phyloP scores from a whole-genome alignment of 345 rosid species.

The Salix caprea region DNA sequence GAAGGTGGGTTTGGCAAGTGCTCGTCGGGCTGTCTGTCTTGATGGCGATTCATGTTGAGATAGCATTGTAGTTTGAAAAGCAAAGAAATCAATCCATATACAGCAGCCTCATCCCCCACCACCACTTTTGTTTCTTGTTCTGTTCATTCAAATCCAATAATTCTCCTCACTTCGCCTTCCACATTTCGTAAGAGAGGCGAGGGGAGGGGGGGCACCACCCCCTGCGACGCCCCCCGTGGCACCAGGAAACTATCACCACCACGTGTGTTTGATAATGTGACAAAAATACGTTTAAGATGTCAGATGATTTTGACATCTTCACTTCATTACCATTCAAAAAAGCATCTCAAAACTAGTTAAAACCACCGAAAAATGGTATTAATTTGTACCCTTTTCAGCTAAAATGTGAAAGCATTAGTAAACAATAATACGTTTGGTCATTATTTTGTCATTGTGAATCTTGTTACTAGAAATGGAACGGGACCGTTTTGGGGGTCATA shows the following conservation, averaged over 20 bases:
- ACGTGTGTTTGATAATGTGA: too few species aligned
- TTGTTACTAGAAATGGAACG: background rate
- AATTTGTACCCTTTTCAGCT: too few species aligned
- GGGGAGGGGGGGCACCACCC: constrained; percentile 1
- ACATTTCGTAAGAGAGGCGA: background rate
- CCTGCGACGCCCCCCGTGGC: background rate
- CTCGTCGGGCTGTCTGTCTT: constrained; percentile 13
- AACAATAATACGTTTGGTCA: constrained; percentile 6
- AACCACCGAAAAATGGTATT: too few species aligned
- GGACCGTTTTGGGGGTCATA: background rate
- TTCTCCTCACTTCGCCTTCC: background rate
- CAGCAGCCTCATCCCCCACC: background rate
- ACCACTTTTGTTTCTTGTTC: background rate
- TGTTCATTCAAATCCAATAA: background rate
- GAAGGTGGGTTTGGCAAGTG: constrained; percentile 22
- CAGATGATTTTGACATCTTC: too few species aligned
- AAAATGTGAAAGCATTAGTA: background rate
- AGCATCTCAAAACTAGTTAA: too few species aligned
- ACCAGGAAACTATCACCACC: background rate
- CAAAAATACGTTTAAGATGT: too few species aligned
- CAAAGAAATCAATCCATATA: background rate
- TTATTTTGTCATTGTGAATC: background rate
- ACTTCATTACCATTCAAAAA: too few species aligned
- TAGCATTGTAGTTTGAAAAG: background rate
- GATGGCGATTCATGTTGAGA: background rate